Base-by-base conservation (phyloP, 768 basidiomycete genomes). In the Mycena polygramma region DNA sequence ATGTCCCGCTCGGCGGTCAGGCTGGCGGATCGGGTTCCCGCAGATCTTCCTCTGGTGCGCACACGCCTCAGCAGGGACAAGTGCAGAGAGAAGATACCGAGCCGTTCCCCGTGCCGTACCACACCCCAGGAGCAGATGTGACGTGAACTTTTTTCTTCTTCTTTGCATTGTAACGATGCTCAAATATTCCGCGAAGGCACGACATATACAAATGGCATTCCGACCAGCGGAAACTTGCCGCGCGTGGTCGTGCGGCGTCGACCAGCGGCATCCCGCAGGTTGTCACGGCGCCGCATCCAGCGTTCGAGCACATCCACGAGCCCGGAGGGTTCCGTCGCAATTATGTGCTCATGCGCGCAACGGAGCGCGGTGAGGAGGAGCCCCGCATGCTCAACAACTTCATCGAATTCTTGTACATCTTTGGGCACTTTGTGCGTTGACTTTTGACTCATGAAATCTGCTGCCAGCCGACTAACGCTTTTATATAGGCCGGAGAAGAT, bases 131-230 rank as follows among this genome's bases (percentile, higher is more conserved):
- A 39, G 95, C 93, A 35, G 96, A 98, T 77, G 90, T 97, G 70
- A 98, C 96, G 95, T 96, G 85, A 84, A 95, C 88, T 45, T 61
- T 63, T 61, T 65, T 73, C 60, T 46, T 13, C 20, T 36, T 20
- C 11, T 36, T 11, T 15, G 26, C 24, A 53, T n/a, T n/a, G 15
- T 8, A 37, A 19, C 10, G 30, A 70, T 45, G 11, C 11, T 41
- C 3, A 41, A 11, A 41, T 4, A 41, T 41, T 66, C n/a, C 71
- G n/a, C n/a, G 3, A 53, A 94, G 93, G 20, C 96, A 97, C 76
- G 92, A 92, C 72, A 93, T 99, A 48, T 99, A 98, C 85, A 98
- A 98, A 81, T 99, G 96, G 93, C 93, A 96, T 71, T 85, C 90
- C 19, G 92, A 93, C 74, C 89, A 91, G 64, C 87, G 86, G 30